Evolutionary conservation across 2,329 filamentous ascomycete genomes (phyloP).

Genomic region (Hortaea werneckii): DNA sequence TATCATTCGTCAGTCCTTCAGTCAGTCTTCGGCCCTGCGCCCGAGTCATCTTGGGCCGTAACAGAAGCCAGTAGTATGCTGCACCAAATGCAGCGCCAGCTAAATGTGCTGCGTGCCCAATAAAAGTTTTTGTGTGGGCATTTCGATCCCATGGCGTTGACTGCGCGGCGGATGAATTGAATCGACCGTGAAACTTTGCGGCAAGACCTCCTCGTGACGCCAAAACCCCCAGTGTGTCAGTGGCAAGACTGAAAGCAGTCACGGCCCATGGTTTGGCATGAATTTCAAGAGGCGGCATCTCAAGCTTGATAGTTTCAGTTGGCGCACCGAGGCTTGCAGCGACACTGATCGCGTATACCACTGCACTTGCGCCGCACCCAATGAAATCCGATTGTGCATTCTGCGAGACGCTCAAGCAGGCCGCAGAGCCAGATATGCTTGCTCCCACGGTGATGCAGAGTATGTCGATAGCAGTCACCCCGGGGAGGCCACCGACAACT

Average conservation of each 20-base stretch:
- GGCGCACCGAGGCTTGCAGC: neutral
- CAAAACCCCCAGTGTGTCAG: no score
- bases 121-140: neutral
- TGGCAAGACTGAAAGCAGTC: neutral
- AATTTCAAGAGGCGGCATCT: neutral
- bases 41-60: constrained; percentile 22
- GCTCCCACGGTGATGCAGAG: neutral
- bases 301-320: neutral
- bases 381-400: neutral
- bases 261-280: neutral
- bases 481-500: neutral
- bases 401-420: neutral
- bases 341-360: constrained; percentile 1
- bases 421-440: neutral
- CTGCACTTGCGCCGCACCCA: neutral
- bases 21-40: no score
- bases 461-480: neutral
- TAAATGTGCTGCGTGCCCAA: constrained; percentile 5
- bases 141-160: neutral
- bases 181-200: neutral
- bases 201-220: neutral
- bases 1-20: no score
- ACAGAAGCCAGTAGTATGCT: constrained; percentile 2
- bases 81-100: constrained; percentile 4
- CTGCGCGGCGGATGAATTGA: no score